Base-by-base conservation (phyloP, 1,139 yeast species). In the Yarrowia galli region DNA sequence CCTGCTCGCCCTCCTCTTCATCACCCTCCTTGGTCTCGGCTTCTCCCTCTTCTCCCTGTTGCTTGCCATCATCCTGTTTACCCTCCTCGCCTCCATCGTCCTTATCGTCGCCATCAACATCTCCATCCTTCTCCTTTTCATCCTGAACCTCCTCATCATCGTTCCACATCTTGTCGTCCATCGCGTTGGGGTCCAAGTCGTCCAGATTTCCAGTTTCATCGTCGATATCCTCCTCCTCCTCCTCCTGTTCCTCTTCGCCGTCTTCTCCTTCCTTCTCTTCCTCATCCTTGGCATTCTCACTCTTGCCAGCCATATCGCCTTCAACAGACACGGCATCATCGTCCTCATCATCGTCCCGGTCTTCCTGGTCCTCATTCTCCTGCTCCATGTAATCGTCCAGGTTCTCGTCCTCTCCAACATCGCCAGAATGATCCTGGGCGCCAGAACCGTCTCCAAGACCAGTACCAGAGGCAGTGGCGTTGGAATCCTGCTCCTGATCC, bases 131-230 rank as follows among this genome's bases (percentile, higher is more conserved):
- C 58, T 84, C 87, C 56, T 84, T 83, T 77, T 87, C 80, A 68
- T 85, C 82, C 22, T 92, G 84, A 15, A 90, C 93, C 68, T 87
- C 85, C 16, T 90, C 90, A 76, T 93, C 92, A 75, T 92, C 98
- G 74, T 95, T 96, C 99, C 99, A 95, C 97, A 95, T 91, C 80
- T 95, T 95, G 73, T 96, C 99, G 77, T 96, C 99, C 65, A 95
- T 87, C 7, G 97, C 97, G 78, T 93, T 91, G 1, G 97, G 97
- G 82, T 95, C 98, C 69, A 90, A 82, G 73, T 92, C 92, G 72
- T 96, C 98, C 68, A 93, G 84, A 75, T 92, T 96, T 73, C 95
- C 98, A 74, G 93, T 98, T 70, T 92, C 76, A 2, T 85, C 87
- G 4, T 84, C 84, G 2, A 82, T 85, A 2, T 85, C 87, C 15